Base-by-base conservation (phyloP, 108 stramenopile species). In the Mayamaea pseudoterrestris region DNA sequence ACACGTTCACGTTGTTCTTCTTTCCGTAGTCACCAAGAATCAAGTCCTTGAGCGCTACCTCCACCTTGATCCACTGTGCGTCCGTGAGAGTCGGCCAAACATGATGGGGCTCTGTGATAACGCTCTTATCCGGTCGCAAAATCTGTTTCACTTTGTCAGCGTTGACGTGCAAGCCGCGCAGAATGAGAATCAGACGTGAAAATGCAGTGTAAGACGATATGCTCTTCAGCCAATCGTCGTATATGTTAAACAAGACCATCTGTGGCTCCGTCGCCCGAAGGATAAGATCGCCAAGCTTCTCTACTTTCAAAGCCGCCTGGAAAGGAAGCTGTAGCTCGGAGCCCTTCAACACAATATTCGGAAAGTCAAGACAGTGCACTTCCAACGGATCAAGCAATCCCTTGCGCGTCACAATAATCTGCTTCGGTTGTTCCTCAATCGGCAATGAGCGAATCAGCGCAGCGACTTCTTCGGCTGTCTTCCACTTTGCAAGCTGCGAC, bases 1-100 rank as follows among this genome's bases (percentile, higher is more conserved):
- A 95, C 2, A 97, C 96, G 61, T 96, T 99, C 14, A 97, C 96
- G 61, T 99, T 99, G 65, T 99, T 99, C 69, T 96, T 96, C 71
- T 96, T 94, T 12, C 96, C 98, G 58, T 99, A 99, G 64, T 97
- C 96, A 12, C 92, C 93, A 17, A 99, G 76, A 50, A 99, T 99
- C 12, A 99, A 66, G 57, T 99, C 98, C 71, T 99, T 99, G 27
- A 99, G 55, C 1, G 93, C 86, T 45, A 99, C 93, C 67, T 99
- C 98, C 12, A 99, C 77, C 66, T 96, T 95, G 65, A 96, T 94
- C 98, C 98, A 99, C 66, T 97, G 94, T 54, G 96, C 96, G 70
- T 99, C 98, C 37, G 92, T 92, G 21, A 99, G 80, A 23, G 76
- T 78, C 18, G 98, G 98, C 98, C 98, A 99, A 20, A 99, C 76